Evolutionary conservation across 768 basidiomycete species (phyloP).

Genomic region (Pholiota molesta): DNA sequence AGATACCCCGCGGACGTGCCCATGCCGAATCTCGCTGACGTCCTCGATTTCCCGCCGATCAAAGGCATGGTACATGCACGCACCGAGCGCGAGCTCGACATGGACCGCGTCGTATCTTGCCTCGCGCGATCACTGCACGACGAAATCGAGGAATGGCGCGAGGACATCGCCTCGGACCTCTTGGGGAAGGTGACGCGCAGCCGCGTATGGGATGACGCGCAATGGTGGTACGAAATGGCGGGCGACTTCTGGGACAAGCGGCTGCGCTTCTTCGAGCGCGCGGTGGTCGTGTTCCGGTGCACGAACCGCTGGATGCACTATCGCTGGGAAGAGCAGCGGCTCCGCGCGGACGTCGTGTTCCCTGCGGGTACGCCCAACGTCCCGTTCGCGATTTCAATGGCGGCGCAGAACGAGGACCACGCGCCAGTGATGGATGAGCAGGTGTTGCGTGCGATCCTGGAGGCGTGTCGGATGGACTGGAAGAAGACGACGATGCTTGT

Average conservation of each 20-base stretch:
- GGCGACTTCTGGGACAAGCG: background rate
- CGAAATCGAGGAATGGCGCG: conserved; percentile 8
- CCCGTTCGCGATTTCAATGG: background rate
- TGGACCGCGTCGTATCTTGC: background rate
- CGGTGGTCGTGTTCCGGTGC: conserved; percentile 33
- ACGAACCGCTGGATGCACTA: conserved; percentile 8
- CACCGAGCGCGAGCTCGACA: background rate
- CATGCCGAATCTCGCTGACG: conserved; percentile 30
- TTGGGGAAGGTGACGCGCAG: background rate
- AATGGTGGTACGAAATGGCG: background rate
- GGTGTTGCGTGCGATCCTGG: no score
- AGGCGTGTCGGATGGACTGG: no score
- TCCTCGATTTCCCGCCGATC: conserved; percentile 20
- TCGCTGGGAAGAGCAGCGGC: conserved; percentile 9
- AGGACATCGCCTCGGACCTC: background rate
- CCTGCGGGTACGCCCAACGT: background rate
- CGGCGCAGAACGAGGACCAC: background rate
- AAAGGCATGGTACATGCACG: conserved; percentile 16
- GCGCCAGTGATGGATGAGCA: no score
- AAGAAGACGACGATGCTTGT: no score
- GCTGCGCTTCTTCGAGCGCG: conserved; percentile 17
- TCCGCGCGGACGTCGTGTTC: conserved; percentile 14
- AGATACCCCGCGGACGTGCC: conserved; percentile 17
- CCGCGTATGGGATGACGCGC: background rate
- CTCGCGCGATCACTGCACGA: background rate